Conservation (phyloP, 306 rosid genomes). For the Prunus persica region DNA sequence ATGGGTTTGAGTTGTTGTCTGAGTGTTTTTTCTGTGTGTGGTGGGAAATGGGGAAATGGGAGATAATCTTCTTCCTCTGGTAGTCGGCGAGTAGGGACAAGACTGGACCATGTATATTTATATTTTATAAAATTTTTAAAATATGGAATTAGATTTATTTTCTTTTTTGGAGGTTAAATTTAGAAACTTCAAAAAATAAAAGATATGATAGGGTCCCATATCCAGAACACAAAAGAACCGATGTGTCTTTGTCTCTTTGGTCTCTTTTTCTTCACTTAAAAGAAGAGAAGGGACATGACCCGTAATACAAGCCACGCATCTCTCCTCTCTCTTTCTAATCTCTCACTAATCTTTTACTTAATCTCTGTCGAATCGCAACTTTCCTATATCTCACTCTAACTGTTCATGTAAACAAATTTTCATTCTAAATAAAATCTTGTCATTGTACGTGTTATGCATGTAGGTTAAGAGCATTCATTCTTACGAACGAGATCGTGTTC, state of each 20-base stretch:
- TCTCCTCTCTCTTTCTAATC: neutral
- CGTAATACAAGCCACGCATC: slow-evolving; percentile 40
- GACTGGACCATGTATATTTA: neutral
- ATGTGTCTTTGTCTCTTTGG: slow-evolving; percentile 12
- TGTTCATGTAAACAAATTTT: neutral
- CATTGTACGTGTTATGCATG: no score
- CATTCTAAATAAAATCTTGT: neutral
- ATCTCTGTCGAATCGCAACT: no score
- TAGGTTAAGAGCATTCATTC: no score
- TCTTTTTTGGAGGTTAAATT: neutral
- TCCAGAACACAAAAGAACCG: slow-evolving; percentile 3
- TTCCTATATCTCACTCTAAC: neutral
- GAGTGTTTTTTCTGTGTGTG: neutral
- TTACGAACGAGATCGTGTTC: no score
- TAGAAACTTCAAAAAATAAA: neutral
- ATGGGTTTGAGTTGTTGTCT: neutral
- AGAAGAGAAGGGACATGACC: slow-evolving; percentile 32
- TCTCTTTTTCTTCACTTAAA: slow-evolving; percentile 18
- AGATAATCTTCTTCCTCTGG: slow-evolving; percentile 18
- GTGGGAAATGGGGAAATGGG: neutral
- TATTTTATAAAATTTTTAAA: neutral
- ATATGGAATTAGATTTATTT: neutral
- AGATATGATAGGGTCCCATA: neutral
- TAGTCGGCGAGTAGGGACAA: slow-evolving; percentile 37
- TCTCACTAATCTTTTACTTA: neutral